Evolutionary conservation across 148 eudicot genomes (phyloP).

Genomic region (Silene conica): DNA sequence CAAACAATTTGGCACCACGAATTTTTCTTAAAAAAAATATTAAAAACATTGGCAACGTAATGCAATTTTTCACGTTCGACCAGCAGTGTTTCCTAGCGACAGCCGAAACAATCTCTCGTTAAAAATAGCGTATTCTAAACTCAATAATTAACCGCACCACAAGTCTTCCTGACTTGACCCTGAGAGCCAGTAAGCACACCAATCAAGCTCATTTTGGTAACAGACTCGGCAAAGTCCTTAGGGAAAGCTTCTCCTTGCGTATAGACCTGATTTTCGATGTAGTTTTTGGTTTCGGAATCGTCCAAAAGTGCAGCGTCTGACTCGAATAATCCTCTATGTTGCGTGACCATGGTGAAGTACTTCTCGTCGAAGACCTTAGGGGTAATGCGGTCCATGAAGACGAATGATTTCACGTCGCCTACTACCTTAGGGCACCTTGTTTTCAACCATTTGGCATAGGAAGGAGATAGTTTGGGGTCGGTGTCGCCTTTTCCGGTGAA

Average conservation of each 20-base stretch:
- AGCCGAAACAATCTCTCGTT: too few relatives aligned
- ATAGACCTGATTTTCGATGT: conserved; percentile 29
- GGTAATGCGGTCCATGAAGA: conserved; percentile 48
- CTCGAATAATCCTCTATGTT: conserved; percentile 43
- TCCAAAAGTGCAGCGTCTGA: conserved; percentile 56
- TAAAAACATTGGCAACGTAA: too few relatives aligned
- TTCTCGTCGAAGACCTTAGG: conserved; percentile 33
- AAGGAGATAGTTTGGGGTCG: conserved; percentile 45
- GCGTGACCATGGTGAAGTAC: conserved; percentile 42
- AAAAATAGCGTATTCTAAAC: too few relatives aligned
- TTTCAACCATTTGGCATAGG: conserved; percentile 32
- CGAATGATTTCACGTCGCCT: conserved; percentile 23
- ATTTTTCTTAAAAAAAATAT: too few relatives aligned
- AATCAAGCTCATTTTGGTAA: conserved; percentile 24
- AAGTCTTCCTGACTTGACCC: conserved; percentile 32
- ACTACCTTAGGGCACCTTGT: conserved; percentile 30
- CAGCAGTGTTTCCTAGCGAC: too few relatives aligned
- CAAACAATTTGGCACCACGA: too few relatives aligned
- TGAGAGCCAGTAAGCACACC: conserved; percentile 24
- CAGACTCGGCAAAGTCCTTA: conserved; percentile 30
- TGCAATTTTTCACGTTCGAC: too few relatives aligned
- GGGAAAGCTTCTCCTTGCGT: conserved; percentile 28
- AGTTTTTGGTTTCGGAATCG: conserved; percentile 29
- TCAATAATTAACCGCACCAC: conserved; percentile 24
- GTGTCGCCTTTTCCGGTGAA: conserved; percentile 55